Conservation (phyloP, 345 rosid species). For the Cardiospermum halicacabum region DNA sequence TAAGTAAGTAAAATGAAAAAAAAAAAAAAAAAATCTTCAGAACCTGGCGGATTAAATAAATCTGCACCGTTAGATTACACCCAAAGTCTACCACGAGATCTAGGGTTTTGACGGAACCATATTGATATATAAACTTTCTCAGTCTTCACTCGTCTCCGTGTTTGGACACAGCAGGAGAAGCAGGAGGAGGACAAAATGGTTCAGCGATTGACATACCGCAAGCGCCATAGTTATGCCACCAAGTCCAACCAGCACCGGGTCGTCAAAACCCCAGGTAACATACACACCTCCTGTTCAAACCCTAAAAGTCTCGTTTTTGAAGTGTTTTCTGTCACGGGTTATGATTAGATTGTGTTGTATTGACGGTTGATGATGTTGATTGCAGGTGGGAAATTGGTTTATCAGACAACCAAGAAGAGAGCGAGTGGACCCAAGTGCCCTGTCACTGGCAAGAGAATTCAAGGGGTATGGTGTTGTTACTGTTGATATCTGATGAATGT, state of each 20-base stretch:
- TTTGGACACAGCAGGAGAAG: background rate
- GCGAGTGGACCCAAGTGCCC: conserved; percentile 69
- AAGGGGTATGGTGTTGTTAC: conserved; percentile 46
- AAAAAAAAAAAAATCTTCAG: too few relatives aligned
- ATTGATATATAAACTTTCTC: background rate
- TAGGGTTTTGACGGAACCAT: conserved; percentile 8
- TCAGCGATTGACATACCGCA: conserved; percentile 60
- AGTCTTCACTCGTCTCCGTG: background rate
- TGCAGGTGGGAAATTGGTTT: conserved; percentile 71
- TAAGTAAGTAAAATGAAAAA: too few relatives aligned
- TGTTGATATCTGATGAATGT: background rate
- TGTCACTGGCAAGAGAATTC: conserved; percentile 74
- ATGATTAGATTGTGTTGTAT: conserved; percentile 2
- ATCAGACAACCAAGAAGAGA: conserved; percentile 72
- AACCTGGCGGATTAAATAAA: background rate
- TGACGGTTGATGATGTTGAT: background rate
- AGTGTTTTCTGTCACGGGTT: background rate
- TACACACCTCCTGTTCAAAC: background rate
- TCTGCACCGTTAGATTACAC: conserved; percentile 8
- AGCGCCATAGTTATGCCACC: conserved; percentile 73
- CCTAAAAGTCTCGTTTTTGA: background rate
- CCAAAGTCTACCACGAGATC: conserved; percentile 13
- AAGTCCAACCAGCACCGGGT: conserved; percentile 65
- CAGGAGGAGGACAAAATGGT: conserved; percentile 41
- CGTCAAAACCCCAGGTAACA: conserved; percentile 58